Conservation (phyloP, 306 rosid species). For the Datisca glomerata region DNA sequence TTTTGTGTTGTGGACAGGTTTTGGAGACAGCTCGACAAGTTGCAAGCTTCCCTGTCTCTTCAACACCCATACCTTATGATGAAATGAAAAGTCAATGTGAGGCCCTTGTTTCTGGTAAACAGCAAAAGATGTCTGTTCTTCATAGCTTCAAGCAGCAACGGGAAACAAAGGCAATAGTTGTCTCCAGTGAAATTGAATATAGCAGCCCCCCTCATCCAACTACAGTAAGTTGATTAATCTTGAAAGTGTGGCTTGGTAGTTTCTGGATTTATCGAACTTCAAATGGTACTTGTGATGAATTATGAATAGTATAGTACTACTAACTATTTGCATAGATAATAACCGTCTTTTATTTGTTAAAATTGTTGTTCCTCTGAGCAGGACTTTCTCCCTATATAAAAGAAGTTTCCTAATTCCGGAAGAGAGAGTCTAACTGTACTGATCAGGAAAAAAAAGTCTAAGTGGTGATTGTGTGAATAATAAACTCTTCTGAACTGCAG, state of each 20-base stretch:
- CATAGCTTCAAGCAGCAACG: conserved; percentile 63
- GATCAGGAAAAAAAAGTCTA: too few relatives aligned
- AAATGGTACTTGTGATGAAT: too few relatives aligned
- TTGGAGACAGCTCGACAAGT: conserved; percentile 83
- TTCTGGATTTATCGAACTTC: neutral
- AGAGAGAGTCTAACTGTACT: too few relatives aligned
- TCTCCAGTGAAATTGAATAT: conserved; percentile 43
- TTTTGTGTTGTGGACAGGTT: conserved; percentile 52
- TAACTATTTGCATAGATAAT: too few relatives aligned
- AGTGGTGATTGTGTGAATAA: too few relatives aligned
- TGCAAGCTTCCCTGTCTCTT: conserved; percentile 62
- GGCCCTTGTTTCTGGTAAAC: conserved; percentile 78
- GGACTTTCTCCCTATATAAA: too few relatives aligned
- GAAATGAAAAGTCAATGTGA: conserved; percentile 93
- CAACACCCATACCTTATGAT: conserved; percentile 64
- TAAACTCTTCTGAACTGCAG: too few relatives aligned
- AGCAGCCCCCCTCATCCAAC: conserved; percentile 19
- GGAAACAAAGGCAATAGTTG: conserved; percentile 44
- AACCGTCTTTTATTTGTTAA: too few relatives aligned
- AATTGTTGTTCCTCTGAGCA: neutral
- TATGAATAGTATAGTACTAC: too few relatives aligned
- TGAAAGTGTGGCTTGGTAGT: neutral
- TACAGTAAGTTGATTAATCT: conserved; percentile 29
- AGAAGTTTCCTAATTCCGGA: too few relatives aligned
- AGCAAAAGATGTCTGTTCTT: conserved; percentile 78